These are phyloP conservation scores for Umbelopsis sp. DNA, from an alignment of 371 early-diverging fungal species.

Conservation along the genomic window DNA sequence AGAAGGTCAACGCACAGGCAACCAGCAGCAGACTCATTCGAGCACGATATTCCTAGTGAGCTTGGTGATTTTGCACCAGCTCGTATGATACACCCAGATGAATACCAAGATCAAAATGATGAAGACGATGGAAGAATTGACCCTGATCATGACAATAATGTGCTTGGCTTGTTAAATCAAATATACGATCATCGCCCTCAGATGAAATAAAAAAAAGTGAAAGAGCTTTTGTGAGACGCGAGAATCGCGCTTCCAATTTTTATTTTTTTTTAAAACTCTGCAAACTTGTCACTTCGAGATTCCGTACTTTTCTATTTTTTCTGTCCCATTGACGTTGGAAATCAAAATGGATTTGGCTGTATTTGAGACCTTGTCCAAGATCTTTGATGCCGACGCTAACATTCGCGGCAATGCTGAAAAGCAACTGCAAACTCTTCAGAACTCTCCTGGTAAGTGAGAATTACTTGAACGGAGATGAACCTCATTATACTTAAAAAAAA, in stretches of 20 bases:
- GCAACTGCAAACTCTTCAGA: conserved; percentile 67
- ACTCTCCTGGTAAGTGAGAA: conserved; percentile 53
- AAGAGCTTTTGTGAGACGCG: conserved; percentile 1
- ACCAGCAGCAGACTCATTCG: background rate
- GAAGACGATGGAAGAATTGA: conserved; percentile 9
- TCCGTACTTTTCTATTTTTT: background rate
- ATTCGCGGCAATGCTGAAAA: conserved; percentile 74
- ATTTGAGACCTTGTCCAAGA: conserved; percentile 70
- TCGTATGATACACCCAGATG: conserved; percentile 13
- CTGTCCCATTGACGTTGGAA: background rate
- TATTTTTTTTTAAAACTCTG: conserved; percentile 4
- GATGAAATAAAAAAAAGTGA: background rate
- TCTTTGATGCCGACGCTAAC: conserved; percentile 68
- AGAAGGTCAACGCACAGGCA: background rate
- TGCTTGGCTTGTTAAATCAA: conserved; percentile 58
- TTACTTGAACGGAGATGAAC: background rate
- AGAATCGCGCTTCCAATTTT: conserved; percentile 7
- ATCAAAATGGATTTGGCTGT: conserved; percentile 71
- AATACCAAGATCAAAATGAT: conserved; percentile 13
- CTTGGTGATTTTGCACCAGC: conserved; percentile 15
- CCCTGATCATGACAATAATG: conserved; percentile 8
- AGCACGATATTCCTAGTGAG: conserved; percentile 13
- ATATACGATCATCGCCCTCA: conserved; percentile 50
- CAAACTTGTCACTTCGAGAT: background rate
- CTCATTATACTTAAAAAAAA: no score